Conservation (phyloP, 441 rosid genomes). For the Pelargonium exstipulatum region DNA sequence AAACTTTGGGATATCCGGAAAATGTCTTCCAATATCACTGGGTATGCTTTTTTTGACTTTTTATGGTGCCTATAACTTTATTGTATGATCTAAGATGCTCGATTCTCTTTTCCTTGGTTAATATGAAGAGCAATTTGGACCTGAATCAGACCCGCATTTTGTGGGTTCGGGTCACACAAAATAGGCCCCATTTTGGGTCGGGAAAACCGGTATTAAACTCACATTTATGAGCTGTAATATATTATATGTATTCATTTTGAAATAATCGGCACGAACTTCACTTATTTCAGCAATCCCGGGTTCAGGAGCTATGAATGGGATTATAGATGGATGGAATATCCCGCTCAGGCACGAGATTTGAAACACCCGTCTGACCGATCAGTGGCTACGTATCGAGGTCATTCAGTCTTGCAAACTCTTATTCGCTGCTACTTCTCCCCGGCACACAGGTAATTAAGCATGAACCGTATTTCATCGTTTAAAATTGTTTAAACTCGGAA, state of each 20-base stretch:
- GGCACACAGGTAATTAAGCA: conserved; percentile 39
- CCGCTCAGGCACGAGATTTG: conserved; percentile 30
- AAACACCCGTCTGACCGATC: conserved; percentile 53
- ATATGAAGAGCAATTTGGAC: too few relatives aligned
- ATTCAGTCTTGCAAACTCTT: conserved; percentile 49
- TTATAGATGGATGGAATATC: conserved; percentile 59
- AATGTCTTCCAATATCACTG: conserved; percentile 38
- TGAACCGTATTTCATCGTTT: not conserved
- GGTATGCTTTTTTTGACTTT: conserved; percentile 28
- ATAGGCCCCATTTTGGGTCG: too few relatives aligned
- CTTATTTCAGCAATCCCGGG: conserved; percentile 26
- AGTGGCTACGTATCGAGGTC: conserved; percentile 56
- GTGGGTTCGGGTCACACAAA: too few relatives aligned
- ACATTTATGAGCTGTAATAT: too few relatives aligned
- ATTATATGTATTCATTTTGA: too few relatives aligned
- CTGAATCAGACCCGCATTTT: too few relatives aligned
- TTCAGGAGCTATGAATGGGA: conserved; percentile 40
- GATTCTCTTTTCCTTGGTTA: too few relatives aligned
- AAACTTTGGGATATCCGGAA: conserved; percentile 74
- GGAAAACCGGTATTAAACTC: too few relatives aligned
- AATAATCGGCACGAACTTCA: too few relatives aligned
- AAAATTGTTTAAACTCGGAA: too few relatives aligned
- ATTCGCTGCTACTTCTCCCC: conserved; percentile 74
- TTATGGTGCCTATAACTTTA: not conserved
- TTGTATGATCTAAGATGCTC: not conserved